These are phyloP conservation scores for Quercus dentata DNA, from an alignment of 306 rosid genomes.

Conservation along the genomic window DNA sequence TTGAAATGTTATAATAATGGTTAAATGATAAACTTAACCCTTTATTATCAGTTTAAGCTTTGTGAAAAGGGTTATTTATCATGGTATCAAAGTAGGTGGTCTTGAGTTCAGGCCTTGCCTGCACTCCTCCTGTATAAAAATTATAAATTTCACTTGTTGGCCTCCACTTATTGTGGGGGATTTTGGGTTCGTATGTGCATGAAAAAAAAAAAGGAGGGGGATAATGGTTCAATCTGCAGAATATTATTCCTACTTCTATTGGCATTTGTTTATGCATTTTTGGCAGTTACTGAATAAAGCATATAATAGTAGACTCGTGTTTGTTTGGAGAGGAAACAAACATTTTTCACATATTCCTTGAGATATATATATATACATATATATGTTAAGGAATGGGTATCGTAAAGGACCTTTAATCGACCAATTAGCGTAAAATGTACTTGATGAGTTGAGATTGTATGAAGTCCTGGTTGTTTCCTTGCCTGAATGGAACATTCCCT, in stretches of 20 bases:
- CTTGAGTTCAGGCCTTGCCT: too few relatives aligned
- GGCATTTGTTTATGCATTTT: neutral
- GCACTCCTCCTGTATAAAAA: too few relatives aligned
- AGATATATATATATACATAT: too few relatives aligned
- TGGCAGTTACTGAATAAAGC: neutral
- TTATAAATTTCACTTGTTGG: too few relatives aligned
- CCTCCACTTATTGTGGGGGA: too few relatives aligned
- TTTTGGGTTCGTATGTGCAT: too few relatives aligned
- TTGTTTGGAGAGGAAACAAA: constrained; percentile 17
- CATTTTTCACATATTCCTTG: neutral
- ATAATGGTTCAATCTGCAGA: neutral
- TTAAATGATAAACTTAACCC: too few relatives aligned
- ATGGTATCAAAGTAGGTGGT: too few relatives aligned
- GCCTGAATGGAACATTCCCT: neutral
- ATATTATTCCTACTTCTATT: neutral
- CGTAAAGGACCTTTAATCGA: neutral
- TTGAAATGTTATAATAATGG: too few relatives aligned
- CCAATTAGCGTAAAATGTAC: neutral
- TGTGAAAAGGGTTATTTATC: too few relatives aligned
- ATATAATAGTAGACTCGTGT: neutral
- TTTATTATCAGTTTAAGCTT: too few relatives aligned
- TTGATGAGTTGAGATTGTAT: neutral
- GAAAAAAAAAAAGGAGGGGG: too few relatives aligned
- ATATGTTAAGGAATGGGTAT: neutral
- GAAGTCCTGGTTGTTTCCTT: neutral